These are phyloP conservation scores for Chaetomiaceae sp. DNA, from an alignment of 2,329 filamentous ascomycete species.

Conservation along the genomic window DNA sequence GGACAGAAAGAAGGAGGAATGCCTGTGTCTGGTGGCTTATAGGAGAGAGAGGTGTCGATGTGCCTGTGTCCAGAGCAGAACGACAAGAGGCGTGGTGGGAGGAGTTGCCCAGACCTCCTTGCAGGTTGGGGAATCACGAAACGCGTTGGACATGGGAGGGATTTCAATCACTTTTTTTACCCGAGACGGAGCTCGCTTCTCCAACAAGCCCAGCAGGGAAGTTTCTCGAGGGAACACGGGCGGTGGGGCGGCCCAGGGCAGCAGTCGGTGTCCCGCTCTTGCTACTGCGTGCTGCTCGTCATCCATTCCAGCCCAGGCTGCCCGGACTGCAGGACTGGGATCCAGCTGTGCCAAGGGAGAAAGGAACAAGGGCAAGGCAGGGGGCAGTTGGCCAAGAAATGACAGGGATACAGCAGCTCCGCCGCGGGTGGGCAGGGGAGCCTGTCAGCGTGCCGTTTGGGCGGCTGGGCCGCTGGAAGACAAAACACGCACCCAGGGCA, in stretches of 20 bases:
- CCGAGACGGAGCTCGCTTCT: slow-evolving; percentile 11
- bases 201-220: slow-evolving; percentile 8
- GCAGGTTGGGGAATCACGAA: slow-evolving; percentile 8
- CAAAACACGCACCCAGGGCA: too few species aligned
- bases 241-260: slow-evolving; percentile 18
- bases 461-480: too few species aligned
- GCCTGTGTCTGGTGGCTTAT: too few species aligned
- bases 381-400: too few species aligned
- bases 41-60: too few species aligned
- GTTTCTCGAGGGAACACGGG: slow-evolving; percentile 17
- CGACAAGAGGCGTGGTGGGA: neutral
- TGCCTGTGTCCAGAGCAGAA: too few species aligned
- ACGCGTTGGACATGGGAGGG: slow-evolving; percentile 17
- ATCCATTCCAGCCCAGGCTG: slow-evolving; percentile 17
- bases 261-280: slow-evolving; percentile 16
- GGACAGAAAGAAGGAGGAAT: too few species aligned
- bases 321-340: too few species aligned
- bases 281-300: slow-evolving; percentile 12
- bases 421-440: neutral
- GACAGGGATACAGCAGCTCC: neutral
- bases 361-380: slow-evolving; percentile 2
- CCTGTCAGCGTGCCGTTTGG: too few species aligned
- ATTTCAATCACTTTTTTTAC: slow-evolving; percentile 22
- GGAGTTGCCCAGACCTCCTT: neutral
- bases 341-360: slow-evolving; percentile 1